Evolutionary conservation across 345 rosid genomes (phyloP).

Genomic region (Salix arbutifolia): DNA sequence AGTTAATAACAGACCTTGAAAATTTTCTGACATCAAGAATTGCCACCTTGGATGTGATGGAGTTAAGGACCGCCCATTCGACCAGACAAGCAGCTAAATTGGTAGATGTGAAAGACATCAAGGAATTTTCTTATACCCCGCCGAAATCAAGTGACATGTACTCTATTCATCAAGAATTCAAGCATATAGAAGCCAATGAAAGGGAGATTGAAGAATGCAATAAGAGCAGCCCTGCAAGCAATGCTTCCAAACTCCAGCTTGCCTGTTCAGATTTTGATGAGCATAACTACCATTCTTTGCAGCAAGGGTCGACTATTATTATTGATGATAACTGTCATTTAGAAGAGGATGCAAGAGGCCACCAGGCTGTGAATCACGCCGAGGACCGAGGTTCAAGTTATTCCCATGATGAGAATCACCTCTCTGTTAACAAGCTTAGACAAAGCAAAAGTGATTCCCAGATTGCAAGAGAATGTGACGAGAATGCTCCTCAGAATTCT

Average conservation of each 20-base stretch:
- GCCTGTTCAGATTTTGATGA: conserved; percentile 10
- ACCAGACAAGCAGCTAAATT: conserved; percentile 3
- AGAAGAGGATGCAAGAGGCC: conserved; percentile 7
- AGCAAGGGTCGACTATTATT: background rate
- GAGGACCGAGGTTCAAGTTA: conserved; percentile 16
- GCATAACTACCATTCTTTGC: conserved; percentile 4
- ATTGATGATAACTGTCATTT: background rate
- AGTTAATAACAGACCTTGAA: conserved; percentile 10
- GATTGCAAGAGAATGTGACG: conserved; percentile 12
- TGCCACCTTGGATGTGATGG: background rate
- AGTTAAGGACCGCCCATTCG: background rate
- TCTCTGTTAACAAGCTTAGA: background rate
- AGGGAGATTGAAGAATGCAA: background rate
- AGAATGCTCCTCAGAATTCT: conserved; percentile 5
- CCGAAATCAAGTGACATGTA: conserved; percentile 4
- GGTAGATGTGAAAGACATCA: conserved; percentile 3
- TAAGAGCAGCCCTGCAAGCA: background rate
- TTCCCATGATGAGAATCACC: conserved; percentile 14
- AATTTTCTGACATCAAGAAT: conserved; percentile 2
- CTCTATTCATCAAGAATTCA: conserved; percentile 8
- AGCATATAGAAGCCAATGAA: background rate
- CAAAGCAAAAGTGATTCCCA: background rate
- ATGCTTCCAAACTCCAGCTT: conserved; percentile 3
- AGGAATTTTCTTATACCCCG: conserved; percentile 7
- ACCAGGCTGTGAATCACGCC: background rate